Base-by-base conservation (phyloP, 2,329 filamentous ascomycete species). In the Rasamsonia emersonii region DNA sequence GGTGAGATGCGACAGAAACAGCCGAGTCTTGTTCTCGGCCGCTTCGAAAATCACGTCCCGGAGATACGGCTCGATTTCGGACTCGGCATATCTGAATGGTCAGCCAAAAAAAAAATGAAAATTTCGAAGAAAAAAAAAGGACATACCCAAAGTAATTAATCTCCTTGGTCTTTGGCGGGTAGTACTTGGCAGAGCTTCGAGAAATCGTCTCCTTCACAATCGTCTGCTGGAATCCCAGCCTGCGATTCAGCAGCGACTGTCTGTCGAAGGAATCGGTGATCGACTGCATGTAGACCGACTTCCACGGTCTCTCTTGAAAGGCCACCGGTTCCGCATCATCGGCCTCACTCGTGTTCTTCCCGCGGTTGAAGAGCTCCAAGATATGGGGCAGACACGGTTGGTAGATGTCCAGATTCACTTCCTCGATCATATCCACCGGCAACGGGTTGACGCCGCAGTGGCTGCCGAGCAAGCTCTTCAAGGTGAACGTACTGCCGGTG, bases 101-200 rank as follows among this genome's bases (percentile, higher is more conserved):
- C 4, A 28, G 21, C 9, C 16, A n/a, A n/a, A n/a, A n/a, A n/a
- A n/a, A n/a, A n/a, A 11, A 11, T 3, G 5, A 5, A 14, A 4
- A 3, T 6, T 27, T 18, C 14, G 21, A 13, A 15, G n/a, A 18
- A 27, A 21, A 13, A 23, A 17, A 13, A 2, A 44, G 32, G 47
- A 35, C 38, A 20, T 42, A 62, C 26, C 63, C 64, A 35, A 67
- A 67, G 36, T 67, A 68, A 37, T 67, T 67, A 33, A 56, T 43
- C 26, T 58, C 53, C 10, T 45, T 28, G n/a, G 55, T 49, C 25
- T 51, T 46, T 4, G 54, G 53, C 6, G 28, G 41, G 21, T 46
- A 64, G 39, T 51, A 45, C 33, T 56, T 55, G 3, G 56, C 51
- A 1, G 36, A 31, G 3, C 43, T 36, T 10, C 51, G 38, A 11